Conservation (phyloP, 2,329 filamentous ascomycete species). For the Drechslerella coelobrocha region DNA sequence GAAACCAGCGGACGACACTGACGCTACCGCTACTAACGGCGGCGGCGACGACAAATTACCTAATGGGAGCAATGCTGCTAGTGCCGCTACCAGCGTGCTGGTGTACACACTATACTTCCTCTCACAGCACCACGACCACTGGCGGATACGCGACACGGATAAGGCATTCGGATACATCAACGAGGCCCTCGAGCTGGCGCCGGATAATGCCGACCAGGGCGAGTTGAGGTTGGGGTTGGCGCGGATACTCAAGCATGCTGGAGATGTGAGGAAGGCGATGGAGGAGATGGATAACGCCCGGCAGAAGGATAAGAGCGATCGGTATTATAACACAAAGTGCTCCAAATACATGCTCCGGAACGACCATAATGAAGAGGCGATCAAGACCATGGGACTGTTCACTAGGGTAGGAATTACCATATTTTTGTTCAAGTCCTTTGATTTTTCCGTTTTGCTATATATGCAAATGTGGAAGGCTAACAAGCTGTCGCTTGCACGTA, state of each 20-base stretch:
- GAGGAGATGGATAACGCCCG: conserved; percentile 88
- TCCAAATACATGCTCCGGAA: conserved; percentile 96
- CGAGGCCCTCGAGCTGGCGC: conserved; percentile 78
- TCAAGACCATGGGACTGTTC: conserved; percentile 91
- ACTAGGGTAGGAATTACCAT: no score
- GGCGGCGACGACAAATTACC: conserved; percentile 59
- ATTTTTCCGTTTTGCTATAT: background rate
- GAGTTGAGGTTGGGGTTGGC: conserved; percentile 96
- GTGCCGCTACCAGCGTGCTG: conserved; percentile 58
- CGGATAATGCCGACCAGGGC: conserved; percentile 69
- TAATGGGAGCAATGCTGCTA: conserved; percentile 64
- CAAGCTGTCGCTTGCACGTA: conserved; percentile 20
- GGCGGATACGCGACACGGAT: conserved; percentile 79
- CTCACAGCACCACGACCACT: conserved; percentile 95
- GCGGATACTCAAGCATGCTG: conserved; percentile 88
- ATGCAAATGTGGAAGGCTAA: background rate
- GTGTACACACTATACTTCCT: conserved; percentile 89
- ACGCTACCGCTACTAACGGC: conserved; percentile 60
- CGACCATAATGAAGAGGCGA: conserved; percentile 82
- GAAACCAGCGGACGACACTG: conserved; percentile 61
- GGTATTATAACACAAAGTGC: conserved; percentile 98
- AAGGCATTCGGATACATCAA: conserved; percentile 85
- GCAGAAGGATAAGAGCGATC: conserved; percentile 83
- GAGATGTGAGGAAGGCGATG: conserved; percentile 78
- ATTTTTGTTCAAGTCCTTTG: no score